Base-by-base conservation (phyloP, 108 stramenopile species). In the Schizochytrium sp. region DNA sequence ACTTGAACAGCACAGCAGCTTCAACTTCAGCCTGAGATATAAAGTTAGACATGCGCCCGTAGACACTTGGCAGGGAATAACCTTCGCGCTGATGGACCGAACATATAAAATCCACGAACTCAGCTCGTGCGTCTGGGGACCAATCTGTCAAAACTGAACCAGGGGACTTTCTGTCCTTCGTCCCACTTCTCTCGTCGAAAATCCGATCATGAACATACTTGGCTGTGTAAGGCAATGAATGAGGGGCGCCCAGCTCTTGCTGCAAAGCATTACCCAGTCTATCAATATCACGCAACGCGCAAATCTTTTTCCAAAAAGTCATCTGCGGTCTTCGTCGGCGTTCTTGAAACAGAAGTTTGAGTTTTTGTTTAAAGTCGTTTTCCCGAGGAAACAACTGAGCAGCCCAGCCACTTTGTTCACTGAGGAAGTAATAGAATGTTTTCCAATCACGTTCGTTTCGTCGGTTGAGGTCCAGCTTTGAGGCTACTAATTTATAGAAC, bases 371-470 rank as follows among this genome's bases (percentile, higher is more conserved):
- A 3, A 55, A 49, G 50, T 55, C 50, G 53, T 55, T 55, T 2
- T 83, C 50, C 45, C 50, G 53, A 47, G 47, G 47, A 55, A 83
- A 83, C 50, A 49, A 42, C 3, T 55, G 47, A 47, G 47, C 50
- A 55, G 76, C 76, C 76, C 76, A 83, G 8, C 50, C 50, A 42
- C 19, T 55, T 13, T 83, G 28, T 10, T 83, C 53, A 53, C 47
- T 55, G 28, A 83, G 19, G 1, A 40, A 10, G 13, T 83, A 55
- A n/a, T 49, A 55, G 28, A 83, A 55, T 13, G 45, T 12, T 0
- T 83, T 55, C 76, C 76, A 83, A 53, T 83, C 76, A 13, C 76
- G 76, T 53, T 83, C 76, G 28, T 28, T 10, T 13, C 76, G 76
- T 53, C 76, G 76, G 53, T 83, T 83, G 28, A 55, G 47, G 10